These are phyloP conservation scores for Pythium aquatile DNA, from an alignment of 352 stramenopile species.

Conservation along the genomic window DNA sequence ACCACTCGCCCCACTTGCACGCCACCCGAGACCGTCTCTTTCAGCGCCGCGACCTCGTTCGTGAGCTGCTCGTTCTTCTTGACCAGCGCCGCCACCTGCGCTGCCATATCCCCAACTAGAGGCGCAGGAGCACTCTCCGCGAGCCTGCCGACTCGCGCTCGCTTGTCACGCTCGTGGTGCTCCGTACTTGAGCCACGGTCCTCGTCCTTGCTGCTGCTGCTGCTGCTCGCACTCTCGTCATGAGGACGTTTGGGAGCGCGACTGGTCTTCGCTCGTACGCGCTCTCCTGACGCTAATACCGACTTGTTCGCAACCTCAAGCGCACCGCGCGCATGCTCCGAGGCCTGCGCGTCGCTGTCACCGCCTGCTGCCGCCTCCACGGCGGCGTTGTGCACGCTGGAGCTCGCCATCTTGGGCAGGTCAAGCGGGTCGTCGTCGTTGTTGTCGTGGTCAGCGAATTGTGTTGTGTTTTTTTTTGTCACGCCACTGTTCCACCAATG, in stretches of 20 bases:
- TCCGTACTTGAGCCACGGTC: neutral
- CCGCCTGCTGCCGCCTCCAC: neutral
- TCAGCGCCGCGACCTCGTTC: constrained; percentile 37
- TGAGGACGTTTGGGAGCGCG: constrained; percentile 11
- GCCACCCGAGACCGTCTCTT: constrained; percentile 38
- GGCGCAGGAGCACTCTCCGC: neutral
- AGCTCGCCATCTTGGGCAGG: constrained; percentile 6
- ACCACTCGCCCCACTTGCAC: constrained; percentile 41
- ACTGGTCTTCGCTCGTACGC: neutral
- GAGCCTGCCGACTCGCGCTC: neutral
- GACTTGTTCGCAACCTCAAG: neutral
- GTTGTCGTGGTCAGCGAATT: neutral
- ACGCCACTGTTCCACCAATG: neutral
- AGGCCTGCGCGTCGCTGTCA: neutral
- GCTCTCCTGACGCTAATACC: neutral
- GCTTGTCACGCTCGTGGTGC: constrained; percentile 11
- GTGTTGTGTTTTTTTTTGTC: constrained; percentile 6
- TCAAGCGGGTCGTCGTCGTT: neutral
- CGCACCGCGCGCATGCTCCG: constrained; percentile 1
- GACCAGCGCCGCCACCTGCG: constrained; percentile 19
- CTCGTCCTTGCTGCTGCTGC: neutral
- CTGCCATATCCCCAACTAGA: constrained; percentile 24
- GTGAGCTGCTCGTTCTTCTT: constrained; percentile 45
- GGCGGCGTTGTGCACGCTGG: constrained; percentile 6
- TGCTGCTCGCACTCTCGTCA: neutral